Evolutionary conservation across 129 eudicot species (phyloP).

Genomic region (Glebionis coronaria): DNA sequence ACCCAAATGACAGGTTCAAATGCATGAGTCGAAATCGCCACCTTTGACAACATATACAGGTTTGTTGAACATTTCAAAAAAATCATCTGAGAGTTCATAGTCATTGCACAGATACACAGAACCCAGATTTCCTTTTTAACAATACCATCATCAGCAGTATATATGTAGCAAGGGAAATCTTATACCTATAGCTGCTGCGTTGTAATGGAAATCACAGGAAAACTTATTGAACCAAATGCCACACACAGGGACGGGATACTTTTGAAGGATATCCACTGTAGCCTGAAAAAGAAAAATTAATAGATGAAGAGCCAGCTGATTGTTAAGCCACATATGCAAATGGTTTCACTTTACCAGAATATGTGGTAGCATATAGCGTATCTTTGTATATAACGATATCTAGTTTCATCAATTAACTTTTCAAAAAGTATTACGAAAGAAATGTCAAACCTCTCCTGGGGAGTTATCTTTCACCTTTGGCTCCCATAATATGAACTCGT

Average conservation of each 20-base stretch:
- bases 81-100: not conserved
- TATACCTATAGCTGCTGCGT: slow-evolving; percentile 86
- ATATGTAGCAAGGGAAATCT: not conserved
- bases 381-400: not conserved
- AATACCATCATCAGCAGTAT: not conserved
- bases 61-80: not conserved
- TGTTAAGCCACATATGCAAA: not conserved
- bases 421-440: not conserved
- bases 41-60: not conserved
- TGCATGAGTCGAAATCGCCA: not conserved
- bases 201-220: slow-evolving; percentile 89
- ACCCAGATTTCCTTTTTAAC: not conserved
- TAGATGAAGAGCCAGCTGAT: slow-evolving; percentile 8
- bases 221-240: slow-evolving; percentile 98
- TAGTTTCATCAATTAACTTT: not conserved
- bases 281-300: slow-evolving; percentile 45
- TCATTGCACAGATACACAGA: not conserved
- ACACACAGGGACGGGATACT: slow-evolving; percentile 94
- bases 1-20: not conserved
- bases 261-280: slow-evolving; percentile 83
- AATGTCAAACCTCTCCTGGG: slow-evolving; percentile 90
- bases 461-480: slow-evolving; percentile 98
- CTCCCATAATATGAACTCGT: slow-evolving; percentile 93
- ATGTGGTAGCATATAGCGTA: too few relatives aligned
- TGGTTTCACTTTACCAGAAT: too few relatives aligned